Evolutionary conservation across 495 filamentous ascomycete species (phyloP), one percentile per base, ranked within the genome.

Genomic region (Glonium stellatum): DNA sequence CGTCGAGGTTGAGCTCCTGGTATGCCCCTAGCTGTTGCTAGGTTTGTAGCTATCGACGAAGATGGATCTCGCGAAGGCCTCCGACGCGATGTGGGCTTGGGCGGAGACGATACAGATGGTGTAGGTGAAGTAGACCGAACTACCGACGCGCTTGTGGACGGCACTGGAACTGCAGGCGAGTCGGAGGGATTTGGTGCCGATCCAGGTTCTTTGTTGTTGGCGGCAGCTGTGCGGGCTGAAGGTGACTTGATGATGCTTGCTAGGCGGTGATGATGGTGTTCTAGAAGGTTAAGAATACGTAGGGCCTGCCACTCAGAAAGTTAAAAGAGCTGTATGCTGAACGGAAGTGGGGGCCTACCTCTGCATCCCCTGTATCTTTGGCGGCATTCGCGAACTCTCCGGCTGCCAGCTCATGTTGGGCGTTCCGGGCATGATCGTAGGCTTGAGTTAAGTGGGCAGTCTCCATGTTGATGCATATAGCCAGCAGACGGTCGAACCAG

Each of bases 31-130:
- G 90, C 92, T 1, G 89, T 90, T 0, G 92, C 92, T 8, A 97
- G 76, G 64, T 96, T 95, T 69, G 84, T 96, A 37, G 90, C 92
- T 57, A 96, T 95, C 3, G 91, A 95, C 0, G 92, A 92, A 5
- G 84, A 81, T 35, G 86, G 72, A 55, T 90, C 89, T 47, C 85
- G 83, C 64, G 66, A 79, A 54, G 69, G 81, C 65, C 77, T 75
- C 64, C 73, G 86, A 68, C 63, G 77, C 69, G 70, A 76, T 69
- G 70, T 76, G 31, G 69, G 65, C 31, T 69, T 77, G 58, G 78
- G 79, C 42, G 76, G 75, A 46, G 78, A 61, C 18, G 61, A 61
- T 25, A 60, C 44, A 15, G 36, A 46, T 10, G 55, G 25, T 11
- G 75, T 51, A 73, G 77, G 21, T 62, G 72, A 66, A 59, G 67